Evolutionary conservation across 768 basidiomycete genomes (phyloP).

Genomic region (Filobasidium floriforme): DNA sequence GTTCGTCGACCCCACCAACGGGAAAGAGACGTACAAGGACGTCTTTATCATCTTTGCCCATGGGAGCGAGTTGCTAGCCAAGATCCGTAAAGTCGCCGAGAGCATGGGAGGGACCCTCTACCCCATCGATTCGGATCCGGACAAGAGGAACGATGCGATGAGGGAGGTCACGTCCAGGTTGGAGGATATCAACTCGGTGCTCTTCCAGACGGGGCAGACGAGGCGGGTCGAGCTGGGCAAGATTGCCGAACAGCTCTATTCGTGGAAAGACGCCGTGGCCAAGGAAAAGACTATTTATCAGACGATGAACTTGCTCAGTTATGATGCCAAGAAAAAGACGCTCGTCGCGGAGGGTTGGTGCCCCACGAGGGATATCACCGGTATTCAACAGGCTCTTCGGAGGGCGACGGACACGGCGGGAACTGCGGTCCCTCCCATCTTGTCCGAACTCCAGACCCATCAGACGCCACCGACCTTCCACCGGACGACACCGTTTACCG

Average conservation of each 20-base stretch:
- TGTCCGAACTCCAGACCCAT: constrained; percentile 78
- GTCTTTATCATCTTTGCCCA: constrained; percentile 99
- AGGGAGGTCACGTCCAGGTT: constrained; percentile 78
- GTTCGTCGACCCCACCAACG: constrained; percentile 78
- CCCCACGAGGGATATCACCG: constrained; percentile 79
- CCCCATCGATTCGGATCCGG: constrained; percentile 88
- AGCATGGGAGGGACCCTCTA: constrained; percentile 98
- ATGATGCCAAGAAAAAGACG: constrained; percentile 86
- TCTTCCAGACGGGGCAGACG: constrained; percentile 79
- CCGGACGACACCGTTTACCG: constrained; percentile 90
- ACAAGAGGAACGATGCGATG: constrained; percentile 82
- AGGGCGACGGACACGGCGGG: constrained; percentile 92
- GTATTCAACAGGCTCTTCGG: constrained; percentile 76
- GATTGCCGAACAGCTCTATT: constrained; percentile 73
- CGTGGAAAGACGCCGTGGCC: constrained; percentile 87
- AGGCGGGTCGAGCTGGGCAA: constrained; percentile 73
- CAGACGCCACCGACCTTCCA: constrained; percentile 94
- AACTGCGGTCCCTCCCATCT: constrained; percentile 80
- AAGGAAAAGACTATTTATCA: constrained; percentile 96
- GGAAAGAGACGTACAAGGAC: constrained; percentile 82
- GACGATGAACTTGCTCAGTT: constrained; percentile 90
- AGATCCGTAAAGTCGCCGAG: constrained; percentile 96
- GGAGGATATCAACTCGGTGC: constrained; percentile 79
- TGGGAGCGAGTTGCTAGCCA: constrained; percentile 79
- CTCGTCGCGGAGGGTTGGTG: constrained; percentile 97